Conservation (phyloP, 495 filamentous ascomycete species). For the Entonaema liquescens region DNA sequence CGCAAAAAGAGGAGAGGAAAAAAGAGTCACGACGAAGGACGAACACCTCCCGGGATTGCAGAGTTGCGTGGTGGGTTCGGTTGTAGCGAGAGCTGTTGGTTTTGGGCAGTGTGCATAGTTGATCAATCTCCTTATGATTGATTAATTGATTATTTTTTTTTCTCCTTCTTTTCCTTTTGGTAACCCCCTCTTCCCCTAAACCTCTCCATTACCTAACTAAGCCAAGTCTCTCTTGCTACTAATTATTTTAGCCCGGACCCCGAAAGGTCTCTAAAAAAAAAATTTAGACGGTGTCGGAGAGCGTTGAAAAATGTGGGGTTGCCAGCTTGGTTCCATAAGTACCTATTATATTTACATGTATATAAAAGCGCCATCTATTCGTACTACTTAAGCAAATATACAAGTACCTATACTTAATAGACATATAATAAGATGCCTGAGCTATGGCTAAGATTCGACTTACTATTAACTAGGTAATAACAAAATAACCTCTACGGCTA, state of each 20-base stretch:
- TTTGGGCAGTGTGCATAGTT: slow-evolving; percentile 40
- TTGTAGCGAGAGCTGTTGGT: slow-evolving; percentile 40
- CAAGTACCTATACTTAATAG: not conserved
- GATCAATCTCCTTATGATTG: slow-evolving; percentile 43
- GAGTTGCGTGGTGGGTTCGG: slow-evolving; percentile 36
- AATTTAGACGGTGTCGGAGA: slow-evolving; percentile 12
- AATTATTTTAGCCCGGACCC: slow-evolving; percentile 29
- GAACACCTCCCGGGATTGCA: slow-evolving; percentile 29
- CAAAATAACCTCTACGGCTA: no score
- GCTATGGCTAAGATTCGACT: no score
- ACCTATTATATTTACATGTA: not conserved
- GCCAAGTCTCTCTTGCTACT: slow-evolving; percentile 12
- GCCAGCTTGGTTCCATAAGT: not conserved
- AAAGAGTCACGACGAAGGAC: slow-evolving; percentile 37
- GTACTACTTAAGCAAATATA: not conserved
- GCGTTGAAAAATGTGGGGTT: slow-evolving; percentile 18
- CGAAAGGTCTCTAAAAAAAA: slow-evolving; percentile 13
- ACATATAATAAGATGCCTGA: no score
- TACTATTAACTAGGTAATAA: no score
- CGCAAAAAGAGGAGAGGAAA: slow-evolving; percentile 11
- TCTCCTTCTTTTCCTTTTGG: slow-evolving; percentile 13
- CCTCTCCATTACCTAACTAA: slow-evolving; percentile 18
- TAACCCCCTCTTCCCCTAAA: slow-evolving; percentile 22
- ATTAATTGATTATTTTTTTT: slow-evolving; percentile 14
- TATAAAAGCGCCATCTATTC: slow-evolving; percentile 6